Percentiles rank a stretch among this genome's conserved stretches.
These are phyloP conservation scores for Chlorella sp. DNA, from an alignment of 139 green algal genomes.

Conservation along the genomic window DNA sequence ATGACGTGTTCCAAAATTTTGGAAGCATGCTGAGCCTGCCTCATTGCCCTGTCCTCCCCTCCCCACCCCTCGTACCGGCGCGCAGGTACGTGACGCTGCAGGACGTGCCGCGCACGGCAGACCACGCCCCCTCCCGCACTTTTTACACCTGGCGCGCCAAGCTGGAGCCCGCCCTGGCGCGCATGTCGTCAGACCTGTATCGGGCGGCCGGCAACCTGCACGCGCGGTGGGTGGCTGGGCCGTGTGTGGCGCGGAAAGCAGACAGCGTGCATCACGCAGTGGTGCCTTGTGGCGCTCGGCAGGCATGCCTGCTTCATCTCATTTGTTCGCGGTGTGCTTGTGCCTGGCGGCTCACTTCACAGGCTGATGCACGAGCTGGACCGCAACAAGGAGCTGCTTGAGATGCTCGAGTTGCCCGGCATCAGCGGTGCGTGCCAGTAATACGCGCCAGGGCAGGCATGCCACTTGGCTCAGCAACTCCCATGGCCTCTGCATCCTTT, in stretches of 20 bases:
- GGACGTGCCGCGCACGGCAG: constrained; percentile 80
- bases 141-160: constrained; percentile 86
- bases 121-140: constrained; percentile 80
- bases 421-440: no score
- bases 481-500: no score
- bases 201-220: constrained; percentile 70
- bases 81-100: constrained; percentile 55
- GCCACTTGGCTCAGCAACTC: no score
- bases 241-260: no score
- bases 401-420: constrained; percentile 51
- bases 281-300: no score
- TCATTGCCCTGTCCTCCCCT: neutral
- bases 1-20: no score
- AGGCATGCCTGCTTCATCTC: no score
- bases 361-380: constrained; percentile 64
- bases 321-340: no score
- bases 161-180: constrained; percentile 17
- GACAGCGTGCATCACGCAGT: no score
- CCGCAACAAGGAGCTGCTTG: constrained; percentile 64
- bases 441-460: no score
- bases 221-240: constrained; percentile 29
- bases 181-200: constrained; percentile 65
- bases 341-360: no score
- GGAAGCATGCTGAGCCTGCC: neutral
- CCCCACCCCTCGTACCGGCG: neutral